Evolutionary conservation across 1,284 basidiomycete species (phyloP), one percentile per base, ranked within the genome.

Genomic region (Heterobasidion parviporum): DNA sequence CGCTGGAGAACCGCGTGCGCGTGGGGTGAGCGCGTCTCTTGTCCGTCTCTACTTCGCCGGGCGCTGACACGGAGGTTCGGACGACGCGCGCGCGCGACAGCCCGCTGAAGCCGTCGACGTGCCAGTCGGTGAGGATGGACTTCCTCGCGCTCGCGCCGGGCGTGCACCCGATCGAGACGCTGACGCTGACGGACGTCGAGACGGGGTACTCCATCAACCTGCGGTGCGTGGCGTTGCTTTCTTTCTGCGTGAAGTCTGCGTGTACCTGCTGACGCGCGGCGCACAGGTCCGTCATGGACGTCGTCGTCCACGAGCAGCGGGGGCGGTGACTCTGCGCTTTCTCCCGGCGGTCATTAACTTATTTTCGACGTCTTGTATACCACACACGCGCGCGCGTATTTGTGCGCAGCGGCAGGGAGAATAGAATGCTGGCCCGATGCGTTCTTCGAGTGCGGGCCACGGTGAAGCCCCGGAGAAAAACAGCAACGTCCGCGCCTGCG

Each of bases 41-140:
- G 26, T 35, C 14, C 26, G 15, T 56, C 38, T 41, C 41, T 62
- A 16, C 20, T 34, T 50, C 53, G 9, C 50, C 57, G 59, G 43
- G 46, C 49, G 20, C 26, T 34, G 26, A n/a, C 14, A 32, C 5
- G 2, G 26, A 26, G 3, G 26, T 3, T 26, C 26, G 26, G 26
- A 34, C 43, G 50, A 52, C 56, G 49, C 43, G 14, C 45, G 8
- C 32, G 47, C 20, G 57, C 55, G 48, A 14, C 59, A 91, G 92
- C 8, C 92, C 92, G 0, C 74, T 95, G 14, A 74, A 83, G 14
- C 89, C 91, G 2, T 84, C 83, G 8, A 85, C 90, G 1, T 92
- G 89, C 65, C 89, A 94, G 64, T 88, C 87, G 18, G 87, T 94
- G n/a, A 76, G 90, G 38, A 89, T 94, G 80, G 79, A 87, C 54